These are phyloP conservation scores for Aegle marmelos DNA, from an alignment of 345 rosid genomes.

Conservation along the genomic window DNA sequence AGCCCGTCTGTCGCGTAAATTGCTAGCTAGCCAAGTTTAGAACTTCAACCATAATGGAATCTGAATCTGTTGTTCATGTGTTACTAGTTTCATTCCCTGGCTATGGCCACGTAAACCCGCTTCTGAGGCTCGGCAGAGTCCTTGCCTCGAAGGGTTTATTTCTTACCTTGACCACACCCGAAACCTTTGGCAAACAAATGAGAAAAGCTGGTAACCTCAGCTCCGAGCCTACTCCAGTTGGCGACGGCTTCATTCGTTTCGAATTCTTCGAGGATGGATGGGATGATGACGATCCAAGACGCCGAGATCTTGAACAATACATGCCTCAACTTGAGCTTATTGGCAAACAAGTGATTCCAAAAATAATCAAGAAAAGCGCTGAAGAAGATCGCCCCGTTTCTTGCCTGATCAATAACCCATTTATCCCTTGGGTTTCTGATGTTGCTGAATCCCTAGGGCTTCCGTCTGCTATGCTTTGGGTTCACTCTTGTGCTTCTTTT, in stretches of 20 bases:
- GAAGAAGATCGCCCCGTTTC: slow-evolving; percentile 65
- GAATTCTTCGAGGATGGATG: slow-evolving; percentile 73
- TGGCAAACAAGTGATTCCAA: slow-evolving; percentile 43
- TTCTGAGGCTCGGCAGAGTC: slow-evolving; percentile 71
- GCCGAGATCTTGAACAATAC: slow-evolving; percentile 35
- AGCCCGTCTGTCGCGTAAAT: background rate
- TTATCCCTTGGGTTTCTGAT: slow-evolving; percentile 83
- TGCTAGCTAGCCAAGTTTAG: background rate
- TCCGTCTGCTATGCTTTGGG: slow-evolving; percentile 91
- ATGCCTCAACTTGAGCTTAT: slow-evolving; percentile 47
- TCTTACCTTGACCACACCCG: slow-evolving; percentile 60
- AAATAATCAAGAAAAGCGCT: slow-evolving; percentile 41
- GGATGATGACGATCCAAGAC: slow-evolving; percentile 47
- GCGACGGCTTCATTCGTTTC: slow-evolving; percentile 61
- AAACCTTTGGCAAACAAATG: slow-evolving; percentile 53
- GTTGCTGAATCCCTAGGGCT: slow-evolving; percentile 64
- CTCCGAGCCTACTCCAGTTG: slow-evolving; percentile 45
- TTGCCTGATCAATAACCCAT: slow-evolving; percentile 80
- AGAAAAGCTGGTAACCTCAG: slow-evolving; percentile 39
- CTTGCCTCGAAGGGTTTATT: slow-evolving; percentile 83
- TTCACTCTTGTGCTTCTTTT: slow-evolving; percentile 82
- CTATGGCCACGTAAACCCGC: slow-evolving; percentile 84
- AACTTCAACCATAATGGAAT: slow-evolving; percentile 26
- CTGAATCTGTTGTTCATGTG: slow-evolving; percentile 50
- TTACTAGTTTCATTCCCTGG: slow-evolving; percentile 75